Evolutionary conservation across 345 rosid genomes (phyloP).

Genomic region (Eucalyptus fibrosa): DNA sequence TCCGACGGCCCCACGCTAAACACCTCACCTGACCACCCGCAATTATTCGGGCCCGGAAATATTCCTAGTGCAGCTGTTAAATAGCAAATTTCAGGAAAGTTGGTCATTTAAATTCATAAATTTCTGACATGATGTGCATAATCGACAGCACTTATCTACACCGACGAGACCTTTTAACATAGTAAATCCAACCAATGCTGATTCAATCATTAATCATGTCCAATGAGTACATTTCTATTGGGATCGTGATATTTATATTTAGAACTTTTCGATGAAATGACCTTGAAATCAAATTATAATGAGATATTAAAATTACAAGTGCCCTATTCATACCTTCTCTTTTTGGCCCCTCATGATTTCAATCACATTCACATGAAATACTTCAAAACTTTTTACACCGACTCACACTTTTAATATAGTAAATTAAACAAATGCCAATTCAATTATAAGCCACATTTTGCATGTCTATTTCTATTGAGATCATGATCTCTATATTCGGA

Average conservation of each 20-base stretch:
- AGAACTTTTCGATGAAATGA: not conserved
- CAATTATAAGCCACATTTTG: not conserved
- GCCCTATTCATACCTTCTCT: not conserved
- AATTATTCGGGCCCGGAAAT: not conserved
- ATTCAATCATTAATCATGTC: not conserved
- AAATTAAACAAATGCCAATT: fast-evolving
- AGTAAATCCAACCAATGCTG: not conserved
- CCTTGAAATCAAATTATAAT: fast-evolving
- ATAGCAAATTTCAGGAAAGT: not conserved
- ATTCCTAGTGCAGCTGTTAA: not conserved
- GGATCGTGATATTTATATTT: fast-evolving
- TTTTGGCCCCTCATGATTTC: not conserved
- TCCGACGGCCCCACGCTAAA: not conserved
- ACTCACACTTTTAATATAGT: not conserved
- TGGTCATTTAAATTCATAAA: not conserved
- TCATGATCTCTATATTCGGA: not conserved
- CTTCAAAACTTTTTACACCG: not conserved
- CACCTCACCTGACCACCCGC: not conserved
- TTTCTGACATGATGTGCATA: not conserved
- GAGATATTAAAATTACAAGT: not conserved
- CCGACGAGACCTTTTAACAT: not conserved
- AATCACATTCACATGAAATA: not conserved
- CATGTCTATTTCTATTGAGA: fast-evolving
- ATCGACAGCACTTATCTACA: not conserved
- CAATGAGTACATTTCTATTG: not conserved